Evolutionary conservation across 2,329 filamentous ascomycete genomes (phyloP), one percentile per base, ranked within the genome.

Genomic region (Colletotrichum sp.): DNA sequence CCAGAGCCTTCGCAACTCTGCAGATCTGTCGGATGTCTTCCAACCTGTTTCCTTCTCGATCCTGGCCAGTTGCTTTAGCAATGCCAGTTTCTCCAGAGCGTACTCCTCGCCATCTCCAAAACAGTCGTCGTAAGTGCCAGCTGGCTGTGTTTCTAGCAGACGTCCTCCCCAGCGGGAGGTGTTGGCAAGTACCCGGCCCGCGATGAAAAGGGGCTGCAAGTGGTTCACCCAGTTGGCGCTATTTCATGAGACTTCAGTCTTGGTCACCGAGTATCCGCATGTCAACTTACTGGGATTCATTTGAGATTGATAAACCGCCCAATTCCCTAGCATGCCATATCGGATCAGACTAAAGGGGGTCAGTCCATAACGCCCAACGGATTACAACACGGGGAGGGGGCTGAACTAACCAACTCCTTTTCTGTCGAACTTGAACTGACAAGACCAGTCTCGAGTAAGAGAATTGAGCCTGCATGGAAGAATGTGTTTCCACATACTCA

Each of bases 211-310:
- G 4, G 73, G 73, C 48, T 76, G 76, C 1, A 77, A 43, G 26
- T 77, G 76, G 34, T 74, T 77, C 10, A 77, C 70, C 73, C 76
- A 74, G 56, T 76, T 77, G 21, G 76, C 70, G 21, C 76, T 76
- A 18, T 13, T 26, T 30, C 48, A 34, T 8, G 6, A 21, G n/a
- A 21, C 21, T 21, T 30, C 18, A 16, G 18, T 10, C 28, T 21
- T 32, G 14, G 12, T 52, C 32, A 52, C 18, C 16, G 28, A 28
- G 12, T 24, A 7, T 18, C 16, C 2, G 10, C 4, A 14, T 24
- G 14, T 26, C 18, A 36, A 64, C 71, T 69, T 70, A 77, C 75
- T 77, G 75, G 16, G 56, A 75, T 10, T 61, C 58, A 52, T 75
- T 77, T 24, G 69, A 71, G 3, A 59, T 66, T 5, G 75, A 77